phyloP scores from a whole-genome alignment of 495 filamentous ascomycete genomes.

The Aspergillus sclerotiicarbonarius region DNA sequence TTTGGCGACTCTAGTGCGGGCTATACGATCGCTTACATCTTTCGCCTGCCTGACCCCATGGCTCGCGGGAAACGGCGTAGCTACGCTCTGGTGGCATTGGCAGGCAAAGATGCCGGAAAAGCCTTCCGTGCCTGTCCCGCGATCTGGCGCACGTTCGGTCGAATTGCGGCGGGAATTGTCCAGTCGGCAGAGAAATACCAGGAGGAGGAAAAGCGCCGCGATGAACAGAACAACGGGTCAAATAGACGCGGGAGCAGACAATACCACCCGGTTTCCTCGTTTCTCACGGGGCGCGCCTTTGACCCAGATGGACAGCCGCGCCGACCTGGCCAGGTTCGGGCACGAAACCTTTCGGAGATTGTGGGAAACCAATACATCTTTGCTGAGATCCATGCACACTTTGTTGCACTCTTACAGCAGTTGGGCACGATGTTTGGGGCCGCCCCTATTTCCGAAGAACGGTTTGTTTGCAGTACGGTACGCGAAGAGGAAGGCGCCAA shows the following conservation, averaged over 20 bases:
- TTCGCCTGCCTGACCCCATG: slow-evolving; percentile 83
- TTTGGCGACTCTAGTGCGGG: slow-evolving; percentile 81
- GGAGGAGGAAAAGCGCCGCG: slow-evolving; percentile 45
- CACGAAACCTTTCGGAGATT: slow-evolving; percentile 79
- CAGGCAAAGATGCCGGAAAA: slow-evolving; percentile 64
- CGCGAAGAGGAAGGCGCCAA: slow-evolving; percentile 28
- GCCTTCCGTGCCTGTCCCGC: slow-evolving; percentile 74
- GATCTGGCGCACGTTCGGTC: slow-evolving; percentile 72
- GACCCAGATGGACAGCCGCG: slow-evolving; percentile 57
- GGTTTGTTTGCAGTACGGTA: slow-evolving; percentile 43
- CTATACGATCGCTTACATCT: slow-evolving; percentile 90
- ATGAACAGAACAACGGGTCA: slow-evolving; percentile 36
- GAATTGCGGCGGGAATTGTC: slow-evolving; percentile 73
- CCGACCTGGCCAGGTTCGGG: slow-evolving; percentile 56
- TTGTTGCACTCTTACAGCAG: slow-evolving; percentile 70
- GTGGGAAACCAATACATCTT: slow-evolving; percentile 86
- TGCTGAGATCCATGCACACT: slow-evolving; percentile 77
- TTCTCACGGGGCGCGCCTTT: slow-evolving; percentile 58
- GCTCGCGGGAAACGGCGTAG: slow-evolving; percentile 82
- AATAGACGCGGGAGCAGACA: slow-evolving; percentile 28
- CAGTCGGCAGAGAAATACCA: slow-evolving; percentile 56
- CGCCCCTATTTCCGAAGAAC: slow-evolving; percentile 43
- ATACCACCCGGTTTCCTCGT: slow-evolving; percentile 60
- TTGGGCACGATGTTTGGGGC: slow-evolving; percentile 54
- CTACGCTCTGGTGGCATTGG: slow-evolving; percentile 84